Evolutionary conservation across 2,329 filamentous ascomycete genomes (phyloP), one percentile per base, ranked within the genome.

Genomic region (Sphaceloma murrayae): DNA sequence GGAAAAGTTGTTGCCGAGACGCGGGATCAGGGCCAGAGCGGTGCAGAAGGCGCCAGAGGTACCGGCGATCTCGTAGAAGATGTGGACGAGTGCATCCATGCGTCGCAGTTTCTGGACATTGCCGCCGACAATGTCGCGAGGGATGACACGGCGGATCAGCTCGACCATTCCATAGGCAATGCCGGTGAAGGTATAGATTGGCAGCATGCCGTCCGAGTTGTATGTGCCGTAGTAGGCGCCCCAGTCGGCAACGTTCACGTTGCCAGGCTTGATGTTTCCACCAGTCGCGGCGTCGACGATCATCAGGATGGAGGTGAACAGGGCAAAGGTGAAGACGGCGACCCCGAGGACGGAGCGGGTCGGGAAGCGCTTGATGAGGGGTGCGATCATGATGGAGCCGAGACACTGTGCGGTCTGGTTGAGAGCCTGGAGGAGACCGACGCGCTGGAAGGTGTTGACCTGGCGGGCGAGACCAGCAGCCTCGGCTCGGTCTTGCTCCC

Each of bases 371-470:
- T 68, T 67, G 52, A 72, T 68, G 33, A 73, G 55, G 4, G 69
- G 68, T 0, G 68, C 69, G 45, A 72, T 72, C 11, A 72, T 54
- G 36, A 72, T 71, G 22, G 66, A 67, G 3, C 69, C 69, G 14
- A 73, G 56, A 47, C 69, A 72, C 50, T 72, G 68, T 45, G 66
- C 70, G 6, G 68, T 68, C 53, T 72, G 68, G 48, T 72, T 72
- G 13, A 72, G 58, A 1, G 68, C 69, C 3, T 64, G 65, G 31
- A 71, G 59, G 6, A 72, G 55, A 18, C 67, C 69, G 18, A 72
- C 59, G 16, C 66, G 61, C 49, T 67, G 64, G 45, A 71, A 71
- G 1, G 67, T 71, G 21, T 40, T 40, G 22, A 40, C 36, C 4
- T 18, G 14, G 39, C 58, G 61, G n/a, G 58, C 55, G 19, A 40